Percentiles rank a stretch among this genome's conserved stretches.
phyloP scores from a whole-genome alignment of 306 rosid genomes.

The Abrus pulchellus region DNA sequence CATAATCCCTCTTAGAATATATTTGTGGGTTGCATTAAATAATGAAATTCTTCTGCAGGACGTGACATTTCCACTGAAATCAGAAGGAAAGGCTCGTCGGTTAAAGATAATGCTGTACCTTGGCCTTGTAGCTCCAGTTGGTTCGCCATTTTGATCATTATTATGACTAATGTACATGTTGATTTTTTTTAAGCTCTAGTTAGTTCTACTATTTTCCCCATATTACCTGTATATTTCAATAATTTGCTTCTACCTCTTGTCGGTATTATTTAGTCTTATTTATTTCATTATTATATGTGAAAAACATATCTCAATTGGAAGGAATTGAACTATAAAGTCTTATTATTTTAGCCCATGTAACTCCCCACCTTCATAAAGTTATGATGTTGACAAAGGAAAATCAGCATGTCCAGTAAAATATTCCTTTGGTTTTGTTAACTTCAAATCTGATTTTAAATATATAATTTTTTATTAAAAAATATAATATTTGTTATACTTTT shows the following conservation, averaged over 20 bases:
- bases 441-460: too few species aligned
- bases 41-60: conserved; percentile 52
- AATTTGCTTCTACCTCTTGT: neutral
- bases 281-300: neutral
- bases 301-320: neutral
- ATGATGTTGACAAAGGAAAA: neutral
- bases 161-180: neutral
- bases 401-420: too few species aligned
- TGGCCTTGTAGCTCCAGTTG: conserved; percentile 64
- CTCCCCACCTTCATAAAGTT: neutral
- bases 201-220: conserved; percentile 4
- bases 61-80: conserved; percentile 46
- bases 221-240: conserved; percentile 4
- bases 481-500: too few species aligned
- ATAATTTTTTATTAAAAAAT: too few species aligned
- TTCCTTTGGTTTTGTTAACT: too few species aligned
- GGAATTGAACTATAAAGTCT: neutral
- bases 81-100: conserved; percentile 55
- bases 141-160: conserved; percentile 54
- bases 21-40: neutral
- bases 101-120: conserved; percentile 66
- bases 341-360: neutral
- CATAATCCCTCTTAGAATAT: neutral
- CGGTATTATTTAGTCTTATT: neutral
- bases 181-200: neutral